Base-by-base conservation (phyloP, 805 yeast species). In the Kregervanrija fluxuum region DNA sequence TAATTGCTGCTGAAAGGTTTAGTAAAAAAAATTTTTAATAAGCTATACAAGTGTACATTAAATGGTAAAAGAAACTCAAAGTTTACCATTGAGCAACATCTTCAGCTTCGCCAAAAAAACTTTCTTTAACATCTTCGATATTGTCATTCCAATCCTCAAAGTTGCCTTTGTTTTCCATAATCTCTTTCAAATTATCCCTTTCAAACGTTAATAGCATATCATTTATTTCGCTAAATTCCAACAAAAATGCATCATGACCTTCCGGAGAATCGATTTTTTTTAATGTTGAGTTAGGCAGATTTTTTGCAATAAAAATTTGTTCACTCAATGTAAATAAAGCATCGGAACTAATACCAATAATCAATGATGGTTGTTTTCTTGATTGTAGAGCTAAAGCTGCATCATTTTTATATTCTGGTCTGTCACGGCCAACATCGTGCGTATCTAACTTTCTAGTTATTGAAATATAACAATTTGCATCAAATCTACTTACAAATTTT, bases 401-500 rank as follows among this genome's bases (percentile, higher is more conserved):
- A 16, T 62, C 55, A 35, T 67, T 68, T 32, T 58, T 58, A 50
- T 45, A 65, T 43, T 64, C 64, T 3, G 70, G 66, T 46, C 91
- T 73, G 44, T 82, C 93, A 47, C 99, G 74, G 0, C 95, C 80
- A 40, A 93, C 79, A 61, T 93, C 99, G 61, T 93, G 98, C 0
- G 99, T 89, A 56, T 93, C 99, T 32, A 93, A 68, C 63, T 93
- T 93, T 57, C 98, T 74, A 0, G 97, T 85, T 46, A 93, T 87
- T 22, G 97, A 79, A 43, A 93, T 89, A 65, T 93, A 93, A 66
- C 98, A 93, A 61, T 93, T 93, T 22, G 99, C 96, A 64, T 93
- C 99, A 56, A 91, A 93, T 55, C 99, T 71, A 37, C 77, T 72
- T 39, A 90, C 80, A 61, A 93, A 93, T 62, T 93, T 93, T 44